Evolutionary conservation across 768 basidiomycete genomes (phyloP).

Genomic region (Scleroderma bovista): DNA sequence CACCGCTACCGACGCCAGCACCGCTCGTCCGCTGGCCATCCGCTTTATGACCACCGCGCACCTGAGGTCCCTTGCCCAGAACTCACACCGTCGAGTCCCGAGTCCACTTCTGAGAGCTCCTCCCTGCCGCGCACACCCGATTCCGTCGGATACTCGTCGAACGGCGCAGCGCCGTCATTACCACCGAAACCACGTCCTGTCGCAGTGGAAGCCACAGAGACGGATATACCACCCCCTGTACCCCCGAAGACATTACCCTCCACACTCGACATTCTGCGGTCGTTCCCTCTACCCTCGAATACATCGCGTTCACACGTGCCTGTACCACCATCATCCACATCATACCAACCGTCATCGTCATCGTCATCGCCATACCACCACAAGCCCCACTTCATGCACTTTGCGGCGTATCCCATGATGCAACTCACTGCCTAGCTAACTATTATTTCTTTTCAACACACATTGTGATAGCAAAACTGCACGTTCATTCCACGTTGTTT

Average conservation of each 20-base stretch:
- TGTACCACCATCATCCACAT: conserved; percentile 6
- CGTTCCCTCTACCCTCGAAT: conserved; percentile 44
- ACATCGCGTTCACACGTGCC: conserved; percentile 12
- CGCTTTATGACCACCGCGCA: conserved; percentile 11
- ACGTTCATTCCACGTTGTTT: not conserved
- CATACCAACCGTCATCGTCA: conserved; percentile 9
- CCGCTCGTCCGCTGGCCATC: conserved; percentile 17
- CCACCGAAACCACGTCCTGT: conserved; percentile 24
- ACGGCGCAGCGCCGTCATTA: conserved; percentile 11
- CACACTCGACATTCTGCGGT: conserved; percentile 39
- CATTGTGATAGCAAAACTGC: not conserved
- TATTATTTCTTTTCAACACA: not conserved
- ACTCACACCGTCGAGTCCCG: conserved; percentile 37
- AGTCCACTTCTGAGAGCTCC: conserved; percentile 32
- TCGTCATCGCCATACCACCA: conserved; percentile 4
- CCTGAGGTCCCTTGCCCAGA: conserved; percentile 33
- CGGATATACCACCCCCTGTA: conserved; percentile 21
- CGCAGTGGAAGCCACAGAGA: conserved; percentile 20
- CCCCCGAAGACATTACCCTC: conserved; percentile 22
- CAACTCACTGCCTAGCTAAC: conserved; percentile 18
- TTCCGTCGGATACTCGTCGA: conserved; percentile 14
- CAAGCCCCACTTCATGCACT: conserved; percentile 25
- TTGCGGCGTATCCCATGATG: conserved; percentile 11
- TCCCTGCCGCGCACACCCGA: conserved; percentile 30
- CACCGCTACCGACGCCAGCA: conserved; percentile 22